phyloP scores from a whole-genome alignment of 768 basidiomycete species.

The Erythrobasidium yunnanense region DNA sequence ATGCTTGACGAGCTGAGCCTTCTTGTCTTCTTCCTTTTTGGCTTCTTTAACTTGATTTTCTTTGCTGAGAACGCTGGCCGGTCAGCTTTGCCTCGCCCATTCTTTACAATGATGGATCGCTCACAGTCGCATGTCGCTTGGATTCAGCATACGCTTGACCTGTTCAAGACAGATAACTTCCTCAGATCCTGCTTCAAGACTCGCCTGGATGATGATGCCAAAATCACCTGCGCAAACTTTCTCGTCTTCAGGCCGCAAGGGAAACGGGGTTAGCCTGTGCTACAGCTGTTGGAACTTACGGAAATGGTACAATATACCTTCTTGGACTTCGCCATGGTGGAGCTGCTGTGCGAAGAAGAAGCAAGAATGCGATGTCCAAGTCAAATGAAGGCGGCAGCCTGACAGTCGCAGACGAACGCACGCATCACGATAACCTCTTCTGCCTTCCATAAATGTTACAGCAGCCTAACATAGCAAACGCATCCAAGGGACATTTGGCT shows the following conservation, averaged over 20 bases:
- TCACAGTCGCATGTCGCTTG: constrained; percentile 28
- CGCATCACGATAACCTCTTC: no score
- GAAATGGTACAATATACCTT: background rate
- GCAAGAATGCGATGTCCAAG: background rate
- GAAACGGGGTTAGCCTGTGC: background rate
- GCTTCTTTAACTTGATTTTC: constrained; percentile 84
- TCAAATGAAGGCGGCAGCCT: background rate
- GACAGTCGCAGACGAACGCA: background rate
- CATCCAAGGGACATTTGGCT: no score
- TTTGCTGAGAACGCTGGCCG: constrained; percentile 51
- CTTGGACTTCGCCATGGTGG: constrained; percentile 19
- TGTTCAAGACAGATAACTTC: background rate
- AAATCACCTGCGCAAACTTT: constrained; percentile 26
- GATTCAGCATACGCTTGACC: constrained; percentile 32
- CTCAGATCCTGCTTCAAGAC: background rate
- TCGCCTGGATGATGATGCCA: background rate
- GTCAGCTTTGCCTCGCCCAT: constrained; percentile 5
- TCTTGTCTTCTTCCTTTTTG: constrained; percentile 71
- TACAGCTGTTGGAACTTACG: background rate
- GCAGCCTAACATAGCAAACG: no score
- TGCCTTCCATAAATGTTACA: no score
- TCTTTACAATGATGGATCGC: background rate
- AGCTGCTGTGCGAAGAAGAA: background rate
- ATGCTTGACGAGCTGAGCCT: constrained; percentile 51
- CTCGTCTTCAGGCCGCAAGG: background rate